Percentiles rank a stretch among this genome's conserved stretches.
Conservation (phyloP, 1,284 basidiomycete species). For the Microbotryomycetes sp. region DNA sequence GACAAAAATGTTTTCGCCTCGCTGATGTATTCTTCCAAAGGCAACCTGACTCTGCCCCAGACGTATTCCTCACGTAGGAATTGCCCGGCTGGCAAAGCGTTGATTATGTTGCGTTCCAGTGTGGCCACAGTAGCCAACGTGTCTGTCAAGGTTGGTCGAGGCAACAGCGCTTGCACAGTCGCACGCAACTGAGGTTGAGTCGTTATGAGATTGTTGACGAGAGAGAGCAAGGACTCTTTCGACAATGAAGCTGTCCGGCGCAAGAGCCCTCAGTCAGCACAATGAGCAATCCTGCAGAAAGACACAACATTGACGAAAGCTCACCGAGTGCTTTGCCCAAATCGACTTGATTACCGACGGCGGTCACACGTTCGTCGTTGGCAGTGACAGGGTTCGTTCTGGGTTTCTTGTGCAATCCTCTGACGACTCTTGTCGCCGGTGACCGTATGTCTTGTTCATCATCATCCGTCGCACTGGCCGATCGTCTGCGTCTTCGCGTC, state of each 20-base stretch:
- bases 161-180: constrained; percentile 29
- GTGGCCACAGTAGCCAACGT: constrained; percentile 15
- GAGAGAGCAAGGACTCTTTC: constrained; percentile 30
- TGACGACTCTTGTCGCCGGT: not conserved
- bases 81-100: constrained; percentile 28
- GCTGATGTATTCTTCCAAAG: constrained; percentile 33
- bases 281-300: not conserved
- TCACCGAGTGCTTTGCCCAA: constrained; percentile 30
- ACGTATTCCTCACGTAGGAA: constrained; percentile 34
- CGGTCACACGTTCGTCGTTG: not conserved
- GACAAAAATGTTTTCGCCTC: constrained; percentile 23
- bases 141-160: constrained; percentile 31
- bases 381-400: not conserved
- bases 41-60: constrained; percentile 30
- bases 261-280: not conserved
- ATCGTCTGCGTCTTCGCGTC: not conserved
- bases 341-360: constrained; percentile 2
- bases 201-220: constrained; percentile 32
- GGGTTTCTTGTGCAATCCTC: too few relatives aligned
- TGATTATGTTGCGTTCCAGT: constrained; percentile 27
- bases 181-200: constrained; percentile 32
- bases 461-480: not conserved
- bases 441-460: not conserved
- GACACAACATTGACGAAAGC: not conserved
- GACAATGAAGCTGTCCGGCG: constrained; percentile 25